Conservation (phyloP, 129 eudicot genomes). For the Escallonia herrerae region DNA sequence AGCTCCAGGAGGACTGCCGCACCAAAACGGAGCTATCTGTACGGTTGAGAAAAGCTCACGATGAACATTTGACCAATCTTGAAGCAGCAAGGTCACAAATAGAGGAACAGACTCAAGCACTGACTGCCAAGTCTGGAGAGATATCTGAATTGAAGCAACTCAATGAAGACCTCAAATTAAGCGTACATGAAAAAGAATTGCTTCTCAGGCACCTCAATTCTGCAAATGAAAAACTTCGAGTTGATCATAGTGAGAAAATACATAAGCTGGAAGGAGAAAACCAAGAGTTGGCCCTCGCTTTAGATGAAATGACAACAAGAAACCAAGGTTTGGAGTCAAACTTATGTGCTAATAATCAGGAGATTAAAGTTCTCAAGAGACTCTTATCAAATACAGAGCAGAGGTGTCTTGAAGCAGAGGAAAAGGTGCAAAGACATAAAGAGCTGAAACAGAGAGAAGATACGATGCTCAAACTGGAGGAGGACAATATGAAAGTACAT, state of each 20-base stretch:
- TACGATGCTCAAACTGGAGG: constrained; percentile 39
- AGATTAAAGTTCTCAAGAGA: constrained; percentile 47
- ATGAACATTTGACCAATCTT: constrained; percentile 34
- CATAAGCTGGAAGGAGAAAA: constrained; percentile 41
- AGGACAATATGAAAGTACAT: constrained; percentile 31
- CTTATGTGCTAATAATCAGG: constrained; percentile 25
- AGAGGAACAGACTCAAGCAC: constrained; percentile 43
- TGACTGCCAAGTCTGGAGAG: constrained; percentile 43
- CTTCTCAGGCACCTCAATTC: constrained; percentile 35
- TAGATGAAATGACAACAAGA: constrained; percentile 44
- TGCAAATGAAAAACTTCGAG: constrained; percentile 38
- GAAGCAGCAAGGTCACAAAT: constrained; percentile 42
- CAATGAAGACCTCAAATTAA: constrained; percentile 44
- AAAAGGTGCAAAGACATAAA: constrained; percentile 20
- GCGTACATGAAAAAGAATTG: constrained; percentile 36
- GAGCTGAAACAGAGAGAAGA: constrained; percentile 38
- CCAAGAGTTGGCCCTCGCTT: constrained; percentile 40
- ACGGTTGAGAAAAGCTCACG: constrained; percentile 45
- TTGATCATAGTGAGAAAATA: constrained; percentile 38
- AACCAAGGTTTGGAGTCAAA: constrained; percentile 34
- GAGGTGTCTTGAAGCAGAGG: constrained; percentile 31
- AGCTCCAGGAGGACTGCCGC: constrained; percentile 47
- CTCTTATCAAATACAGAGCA: constrained; percentile 29
- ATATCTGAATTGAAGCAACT: constrained; percentile 40
- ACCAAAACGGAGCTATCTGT: constrained; percentile 38